Percentiles rank a stretch among this genome's conserved stretches.
Conservation (phyloP, 1,284 basidiomycete genomes). For the Trametes sp. region DNA sequence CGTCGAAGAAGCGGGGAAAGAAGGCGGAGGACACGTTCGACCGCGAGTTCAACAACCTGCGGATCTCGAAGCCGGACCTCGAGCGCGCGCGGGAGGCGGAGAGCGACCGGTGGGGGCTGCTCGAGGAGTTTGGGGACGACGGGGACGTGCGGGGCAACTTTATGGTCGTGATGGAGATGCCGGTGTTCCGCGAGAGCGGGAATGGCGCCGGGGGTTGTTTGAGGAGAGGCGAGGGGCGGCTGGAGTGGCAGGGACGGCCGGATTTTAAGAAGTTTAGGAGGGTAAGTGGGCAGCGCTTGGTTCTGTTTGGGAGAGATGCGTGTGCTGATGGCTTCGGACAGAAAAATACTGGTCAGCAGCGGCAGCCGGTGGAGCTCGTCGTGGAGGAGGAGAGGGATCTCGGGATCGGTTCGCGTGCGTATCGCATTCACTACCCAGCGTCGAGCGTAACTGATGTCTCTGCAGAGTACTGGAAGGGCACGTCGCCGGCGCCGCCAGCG, state of each 20-base stretch:
- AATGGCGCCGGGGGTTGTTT: constrained; percentile 33
- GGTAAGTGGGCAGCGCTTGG: constrained; percentile 49
- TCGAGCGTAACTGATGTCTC: background rate
- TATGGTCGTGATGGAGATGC: constrained; percentile 83
- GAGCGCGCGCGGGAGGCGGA: constrained; percentile 49
- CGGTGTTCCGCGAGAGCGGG: constrained; percentile 52
- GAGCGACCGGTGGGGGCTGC: constrained; percentile 66
- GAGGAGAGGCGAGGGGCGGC: constrained; percentile 34
- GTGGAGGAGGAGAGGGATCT: constrained; percentile 61
- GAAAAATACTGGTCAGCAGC: constrained; percentile 43
- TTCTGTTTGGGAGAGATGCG: background rate
- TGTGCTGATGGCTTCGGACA: constrained; percentile 28
- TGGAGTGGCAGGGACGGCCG: constrained; percentile 64
- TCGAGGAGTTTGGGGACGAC: constrained; percentile 80
- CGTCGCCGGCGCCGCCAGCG: constrained; percentile 28
- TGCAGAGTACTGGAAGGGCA: constrained; percentile 62
- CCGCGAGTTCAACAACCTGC: constrained; percentile 84
- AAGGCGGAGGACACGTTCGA: constrained; percentile 79
- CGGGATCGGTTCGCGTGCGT: constrained; percentile 59
- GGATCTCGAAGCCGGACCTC: constrained; percentile 75
- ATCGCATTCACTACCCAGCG: constrained; percentile 4
- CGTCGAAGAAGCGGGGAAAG: constrained; percentile 77
- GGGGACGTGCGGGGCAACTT: constrained; percentile 79
- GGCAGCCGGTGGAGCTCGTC: constrained; percentile 58
- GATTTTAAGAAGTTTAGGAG: constrained; percentile 92